Evolutionary conservation across 139 green algal species (phyloP), one percentile per base, ranked within the genome.

Genomic region (Picocystis salinarum): DNA sequence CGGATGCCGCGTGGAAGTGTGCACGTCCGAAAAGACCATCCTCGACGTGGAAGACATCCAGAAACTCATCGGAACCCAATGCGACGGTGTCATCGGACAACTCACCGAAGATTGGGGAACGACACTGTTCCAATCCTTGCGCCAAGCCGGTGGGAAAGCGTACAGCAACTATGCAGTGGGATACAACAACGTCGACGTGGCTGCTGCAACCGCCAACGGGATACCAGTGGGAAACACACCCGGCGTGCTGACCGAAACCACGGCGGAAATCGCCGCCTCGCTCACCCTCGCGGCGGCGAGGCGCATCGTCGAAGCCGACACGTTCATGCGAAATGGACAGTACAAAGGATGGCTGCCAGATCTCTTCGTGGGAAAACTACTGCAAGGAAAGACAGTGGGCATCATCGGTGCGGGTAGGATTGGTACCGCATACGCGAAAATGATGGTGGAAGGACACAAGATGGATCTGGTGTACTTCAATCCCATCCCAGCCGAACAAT

Each of bases 361-460:
- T 22, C 69, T 96, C n/a, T 96, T 90, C 55, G 23, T 53, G 9
- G 19, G 22, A 19, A 46, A 24, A n/a, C 45, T 13, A 13, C 2
- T 40, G 40, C 66, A 91, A 70, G 66, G 75, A 42, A 88, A 91
- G 65, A 92, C 76, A 12, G 80, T 97, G 5, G 86, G 86, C 39
- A 90, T 97, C 53, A 73, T 97, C 24, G 86, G 86, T 7, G 85
- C 86, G 0, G 86, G 86, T 1, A 72, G 84, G 42, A 95, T 95
- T 44, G 84, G 84, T 24, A 68, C 57, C 11, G 82, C 84, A 1
- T 97, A 96, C 48, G 88, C 86, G 2, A 70, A 77, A 52, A 97
- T 96, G 86, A 91, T 96, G 78, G 79, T 84, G 23, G 86, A 96
- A 59, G 86, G 86, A 1, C 90, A 96, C 80, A 97, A 97, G 62